Evolutionary conservation across 768 basidiomycete species (phyloP).

Genomic region (Lactarius psammicola): DNA sequence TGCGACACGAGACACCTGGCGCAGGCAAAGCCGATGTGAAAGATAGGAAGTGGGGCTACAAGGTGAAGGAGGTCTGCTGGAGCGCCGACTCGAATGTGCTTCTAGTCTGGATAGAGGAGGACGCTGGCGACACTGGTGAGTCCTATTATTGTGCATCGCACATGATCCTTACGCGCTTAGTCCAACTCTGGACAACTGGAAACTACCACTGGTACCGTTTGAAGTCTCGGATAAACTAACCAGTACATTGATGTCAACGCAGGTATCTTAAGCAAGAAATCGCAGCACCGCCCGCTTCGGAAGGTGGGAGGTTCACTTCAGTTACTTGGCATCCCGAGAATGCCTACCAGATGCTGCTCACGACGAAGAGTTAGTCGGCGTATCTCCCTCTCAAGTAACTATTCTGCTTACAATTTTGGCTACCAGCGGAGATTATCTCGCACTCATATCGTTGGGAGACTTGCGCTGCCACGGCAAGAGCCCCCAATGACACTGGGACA

Average conservation of each 20-base stretch:
- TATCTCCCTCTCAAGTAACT: not conserved
- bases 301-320: constrained; percentile 60
- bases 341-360: constrained; percentile 59
- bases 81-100: constrained; percentile 85
- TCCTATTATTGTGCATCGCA: constrained; percentile 24
- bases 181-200: constrained; percentile 91
- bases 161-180: constrained; percentile 38
- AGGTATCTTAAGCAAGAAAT: constrained; percentile 96
- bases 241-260: constrained; percentile 13
- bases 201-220: constrained; percentile 86
- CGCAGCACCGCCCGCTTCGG: constrained; percentile 41
- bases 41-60: constrained; percentile 59
- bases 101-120: constrained; percentile 77
- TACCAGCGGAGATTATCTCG: constrained; percentile 52
- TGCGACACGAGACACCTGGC: constrained; percentile 43
- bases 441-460: constrained; percentile 80
- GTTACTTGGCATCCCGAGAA: constrained; percentile 88
- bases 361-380: constrained; percentile 56
- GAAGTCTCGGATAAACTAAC: not conserved
- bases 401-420: not conserved
- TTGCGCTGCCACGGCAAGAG: constrained; percentile 51
- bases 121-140: constrained; percentile 69
- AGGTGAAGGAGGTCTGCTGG: constrained; percentile 77
- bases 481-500: constrained; percentile 75
- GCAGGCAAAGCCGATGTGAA: constrained; percentile 31